phyloP scores from a whole-genome alignment of 768 basidiomycete genomes.

The Leucocoprinus birnbaumii region DNA sequence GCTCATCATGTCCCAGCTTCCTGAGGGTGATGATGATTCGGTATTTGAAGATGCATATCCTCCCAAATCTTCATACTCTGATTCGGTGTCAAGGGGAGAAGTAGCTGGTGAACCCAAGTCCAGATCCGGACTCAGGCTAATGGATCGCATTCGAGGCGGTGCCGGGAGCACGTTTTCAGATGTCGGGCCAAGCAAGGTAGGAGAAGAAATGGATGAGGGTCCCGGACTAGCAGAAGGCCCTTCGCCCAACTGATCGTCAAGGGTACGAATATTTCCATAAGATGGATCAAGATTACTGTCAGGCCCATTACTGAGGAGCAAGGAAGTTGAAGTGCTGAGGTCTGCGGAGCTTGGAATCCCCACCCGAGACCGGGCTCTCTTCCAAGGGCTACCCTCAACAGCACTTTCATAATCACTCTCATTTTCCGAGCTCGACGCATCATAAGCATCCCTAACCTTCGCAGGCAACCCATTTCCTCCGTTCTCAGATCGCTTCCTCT shows the following conservation, averaged over 20 bases:
- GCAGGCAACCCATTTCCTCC: background rate
- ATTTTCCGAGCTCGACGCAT: slow-evolving; percentile 8
- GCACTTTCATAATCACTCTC: slow-evolving; percentile 5
- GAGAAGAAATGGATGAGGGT: background rate
- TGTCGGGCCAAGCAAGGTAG: background rate
- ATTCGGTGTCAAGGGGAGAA: slow-evolving; percentile 5
- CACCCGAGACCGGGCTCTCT: slow-evolving; percentile 1
- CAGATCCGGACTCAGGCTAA: slow-evolving; percentile 5
- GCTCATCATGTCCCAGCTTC: slow-evolving; percentile 16
- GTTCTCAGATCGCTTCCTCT: slow-evolving; percentile 7
- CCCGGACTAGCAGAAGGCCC: background rate
- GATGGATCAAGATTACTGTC: background rate
- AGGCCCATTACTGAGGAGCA: background rate
- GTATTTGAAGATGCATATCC: slow-evolving; percentile 6
- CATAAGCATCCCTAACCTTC: slow-evolving; percentile 1
- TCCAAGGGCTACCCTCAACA: slow-evolving; percentile 6
- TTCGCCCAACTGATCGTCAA: background rate
- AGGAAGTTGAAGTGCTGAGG: background rate
- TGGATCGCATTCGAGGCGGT: background rate
- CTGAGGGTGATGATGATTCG: background rate
- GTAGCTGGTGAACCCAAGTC: slow-evolving; percentile 6
- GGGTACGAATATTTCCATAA: background rate
- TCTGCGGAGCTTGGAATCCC: background rate
- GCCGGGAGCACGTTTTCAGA: background rate
- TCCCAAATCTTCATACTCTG: slow-evolving; percentile 10